phyloP scores from a whole-genome alignment of 2,329 filamentous ascomycete species.

The Thielaviopsis punctulata region DNA sequence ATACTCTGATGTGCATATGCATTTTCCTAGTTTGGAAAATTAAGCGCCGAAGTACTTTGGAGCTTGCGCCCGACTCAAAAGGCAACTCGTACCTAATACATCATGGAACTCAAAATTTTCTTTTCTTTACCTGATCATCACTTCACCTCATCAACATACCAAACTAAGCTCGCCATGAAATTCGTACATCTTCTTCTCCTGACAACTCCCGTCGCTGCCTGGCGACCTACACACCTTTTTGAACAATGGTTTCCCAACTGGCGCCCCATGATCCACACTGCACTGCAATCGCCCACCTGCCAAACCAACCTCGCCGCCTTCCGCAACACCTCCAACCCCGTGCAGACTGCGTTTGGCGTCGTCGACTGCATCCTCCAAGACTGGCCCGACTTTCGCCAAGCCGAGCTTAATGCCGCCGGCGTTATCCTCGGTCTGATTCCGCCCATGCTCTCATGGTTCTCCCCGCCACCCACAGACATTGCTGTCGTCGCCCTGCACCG shows the following conservation, averaged over 20 bases:
- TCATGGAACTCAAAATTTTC: too few relatives aligned
- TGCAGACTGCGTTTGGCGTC: background rate
- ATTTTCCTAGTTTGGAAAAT: too few relatives aligned
- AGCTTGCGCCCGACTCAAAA: too few relatives aligned
- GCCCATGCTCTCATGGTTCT: conserved; percentile 1
- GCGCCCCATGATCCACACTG: background rate
- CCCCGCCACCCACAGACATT: background rate
- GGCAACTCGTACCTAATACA: too few relatives aligned
- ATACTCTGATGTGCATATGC: too few relatives aligned
- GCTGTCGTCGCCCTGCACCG: background rate
- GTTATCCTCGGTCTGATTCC: conserved; percentile 2
- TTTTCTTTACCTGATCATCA: background rate
- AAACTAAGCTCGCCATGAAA: background rate
- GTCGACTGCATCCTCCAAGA: background rate
- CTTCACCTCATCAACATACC: too few relatives aligned
- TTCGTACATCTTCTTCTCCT: background rate
- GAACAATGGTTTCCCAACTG: background rate
- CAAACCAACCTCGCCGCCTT: background rate
- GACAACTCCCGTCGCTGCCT: background rate
- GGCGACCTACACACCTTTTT: background rate
- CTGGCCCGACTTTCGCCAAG: background rate
- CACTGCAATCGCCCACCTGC: background rate
- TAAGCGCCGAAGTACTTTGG: too few relatives aligned
- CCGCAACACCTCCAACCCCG: background rate
- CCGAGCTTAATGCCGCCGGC: conserved; percentile 1